Conservation (phyloP, 805 yeast genomes). For the Zygotorulaspora danielsina region DNA sequence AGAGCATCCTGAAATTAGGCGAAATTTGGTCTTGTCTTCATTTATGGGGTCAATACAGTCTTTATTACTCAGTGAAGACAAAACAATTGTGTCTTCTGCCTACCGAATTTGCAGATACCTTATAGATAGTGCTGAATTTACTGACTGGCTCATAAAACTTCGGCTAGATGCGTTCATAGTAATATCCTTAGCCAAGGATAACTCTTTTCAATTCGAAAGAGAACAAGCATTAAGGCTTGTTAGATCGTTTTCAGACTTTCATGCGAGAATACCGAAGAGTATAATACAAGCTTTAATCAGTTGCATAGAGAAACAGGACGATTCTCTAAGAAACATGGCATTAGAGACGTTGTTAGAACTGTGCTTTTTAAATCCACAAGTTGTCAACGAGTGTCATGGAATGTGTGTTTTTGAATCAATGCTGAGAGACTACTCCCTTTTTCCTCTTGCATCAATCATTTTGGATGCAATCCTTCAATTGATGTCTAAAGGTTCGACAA, state of each 20-base stretch:
- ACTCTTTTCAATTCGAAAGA: conserved; percentile 55
- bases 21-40: conserved; percentile 58
- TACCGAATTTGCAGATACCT: conserved; percentile 68
- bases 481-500: conserved; percentile 29
- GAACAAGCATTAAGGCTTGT: conserved; percentile 73
- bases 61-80: conserved; percentile 52
- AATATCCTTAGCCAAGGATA: conserved; percentile 57
- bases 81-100: conserved; percentile 69
- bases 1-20: conserved; percentile 54
- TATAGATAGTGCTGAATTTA: conserved; percentile 49
- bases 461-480: conserved; percentile 30
- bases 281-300: conserved; percentile 64
- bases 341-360: conserved; percentile 56
- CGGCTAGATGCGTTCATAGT: conserved; percentile 62
- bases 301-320: conserved; percentile 53
- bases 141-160: conserved; percentile 48
- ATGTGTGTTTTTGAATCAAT: conserved; percentile 38
- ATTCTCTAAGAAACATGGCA: conserved; percentile 48
- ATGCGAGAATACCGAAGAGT: conserved; percentile 61
- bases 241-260: conserved; percentile 52
- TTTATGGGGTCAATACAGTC: conserved; percentile 56
- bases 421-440: conserved; percentile 27
- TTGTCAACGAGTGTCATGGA: conserved; percentile 46
- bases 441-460: conserved; percentile 26
- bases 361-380: conserved; percentile 42